Evolutionary conservation across 1,139 yeast species (phyloP).

Genomic region (Kazachstania sp.): DNA sequence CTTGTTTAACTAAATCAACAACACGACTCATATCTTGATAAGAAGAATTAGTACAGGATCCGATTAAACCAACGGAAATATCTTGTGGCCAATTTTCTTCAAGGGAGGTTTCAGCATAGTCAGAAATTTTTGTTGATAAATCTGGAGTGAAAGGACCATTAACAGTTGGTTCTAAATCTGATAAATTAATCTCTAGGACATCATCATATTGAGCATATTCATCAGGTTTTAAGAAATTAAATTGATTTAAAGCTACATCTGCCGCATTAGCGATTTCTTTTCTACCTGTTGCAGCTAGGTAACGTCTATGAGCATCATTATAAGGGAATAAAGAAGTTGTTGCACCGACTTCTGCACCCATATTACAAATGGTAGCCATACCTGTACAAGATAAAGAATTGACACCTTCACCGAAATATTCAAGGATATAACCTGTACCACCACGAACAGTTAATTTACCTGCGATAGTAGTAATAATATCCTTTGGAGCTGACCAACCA

Average conservation of each 20-base stretch:
- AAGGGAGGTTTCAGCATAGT: slow-evolving; percentile 54
- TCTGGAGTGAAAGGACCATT: slow-evolving; percentile 97
- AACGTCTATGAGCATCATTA: slow-evolving; percentile 77
- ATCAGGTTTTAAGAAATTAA: slow-evolving; percentile 67
- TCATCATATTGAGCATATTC: slow-evolving; percentile 77
- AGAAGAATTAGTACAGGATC: slow-evolving; percentile 96
- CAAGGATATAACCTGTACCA: slow-evolving; percentile 93
- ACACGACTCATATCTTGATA: slow-evolving; percentile 98
- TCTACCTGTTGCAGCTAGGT: slow-evolving; percentile 73
- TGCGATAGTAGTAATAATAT: slow-evolving; percentile 83
- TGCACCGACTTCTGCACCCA: slow-evolving; percentile 99
- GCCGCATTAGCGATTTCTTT: slow-evolving; percentile 76
- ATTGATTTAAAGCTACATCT: slow-evolving; percentile 50
- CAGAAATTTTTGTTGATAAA: slow-evolving; percentile 75
- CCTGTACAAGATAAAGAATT: slow-evolving; percentile 83
- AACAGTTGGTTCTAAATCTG: slow-evolving; percentile 74
- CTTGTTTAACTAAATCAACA: slow-evolving; percentile 77
- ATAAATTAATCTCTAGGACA: slow-evolving; percentile 68
- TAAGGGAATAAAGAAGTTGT: slow-evolving; percentile 96
- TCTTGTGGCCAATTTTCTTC: slow-evolving; percentile 72
- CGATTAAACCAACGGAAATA: slow-evolving; percentile 86
- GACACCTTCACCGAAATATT: slow-evolving; percentile 94
- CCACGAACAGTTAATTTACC: slow-evolving; percentile 91
- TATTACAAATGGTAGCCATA: slow-evolving; percentile 98
- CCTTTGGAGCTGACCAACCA: slow-evolving; percentile 97